These are phyloP conservation scores for Arabidopsis lyrata DNA, from an alignment of 441 rosid genomes.

Conservation along the genomic window DNA sequence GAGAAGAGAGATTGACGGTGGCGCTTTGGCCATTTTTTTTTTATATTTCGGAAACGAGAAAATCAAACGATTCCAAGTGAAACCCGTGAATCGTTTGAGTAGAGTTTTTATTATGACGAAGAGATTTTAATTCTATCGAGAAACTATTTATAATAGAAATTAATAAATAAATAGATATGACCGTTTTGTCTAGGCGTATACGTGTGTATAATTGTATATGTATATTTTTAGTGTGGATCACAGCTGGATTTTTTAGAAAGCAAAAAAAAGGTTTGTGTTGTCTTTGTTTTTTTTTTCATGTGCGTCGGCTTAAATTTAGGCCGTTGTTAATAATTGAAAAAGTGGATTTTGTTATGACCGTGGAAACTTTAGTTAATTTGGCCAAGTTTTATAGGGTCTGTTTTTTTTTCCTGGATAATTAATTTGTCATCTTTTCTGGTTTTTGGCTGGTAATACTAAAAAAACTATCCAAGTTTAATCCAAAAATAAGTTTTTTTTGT, in stretches of 20 bases:
- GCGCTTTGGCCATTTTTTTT: conserved; percentile 30
- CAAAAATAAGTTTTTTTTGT: background rate
- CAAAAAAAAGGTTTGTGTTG: background rate
- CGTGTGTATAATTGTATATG: conserved; percentile 21
- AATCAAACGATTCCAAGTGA: conserved; percentile 38
- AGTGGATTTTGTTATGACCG: conserved; percentile 35
- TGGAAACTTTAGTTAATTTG: conserved; percentile 17
- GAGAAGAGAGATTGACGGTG: conserved; percentile 41
- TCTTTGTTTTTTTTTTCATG: conserved; percentile 19
- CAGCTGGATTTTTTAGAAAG: conserved; percentile 30
- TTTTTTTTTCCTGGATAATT: background rate
- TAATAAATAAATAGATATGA: conserved; percentile 26
- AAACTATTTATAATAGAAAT: conserved; percentile 3
- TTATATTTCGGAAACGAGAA: background rate
- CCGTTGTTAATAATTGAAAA: conserved; percentile 37
- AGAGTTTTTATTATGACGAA: conserved; percentile 21
- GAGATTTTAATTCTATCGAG: background rate
- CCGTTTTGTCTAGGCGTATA: conserved; percentile 27
- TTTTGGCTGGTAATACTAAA: background rate
- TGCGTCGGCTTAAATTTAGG: conserved; percentile 36
- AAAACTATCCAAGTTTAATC: background rate
- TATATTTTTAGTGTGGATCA: conserved; percentile 25
- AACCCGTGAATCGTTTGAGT: conserved; percentile 47
- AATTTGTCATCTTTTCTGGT: background rate
- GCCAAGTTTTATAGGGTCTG: conserved; percentile 13